A percentile compares a stretch with the other conserved stretches of the same genome.
Evolutionary conservation across 345 rosid species (phyloP).

Genomic region (Citrus unshiu): DNA sequence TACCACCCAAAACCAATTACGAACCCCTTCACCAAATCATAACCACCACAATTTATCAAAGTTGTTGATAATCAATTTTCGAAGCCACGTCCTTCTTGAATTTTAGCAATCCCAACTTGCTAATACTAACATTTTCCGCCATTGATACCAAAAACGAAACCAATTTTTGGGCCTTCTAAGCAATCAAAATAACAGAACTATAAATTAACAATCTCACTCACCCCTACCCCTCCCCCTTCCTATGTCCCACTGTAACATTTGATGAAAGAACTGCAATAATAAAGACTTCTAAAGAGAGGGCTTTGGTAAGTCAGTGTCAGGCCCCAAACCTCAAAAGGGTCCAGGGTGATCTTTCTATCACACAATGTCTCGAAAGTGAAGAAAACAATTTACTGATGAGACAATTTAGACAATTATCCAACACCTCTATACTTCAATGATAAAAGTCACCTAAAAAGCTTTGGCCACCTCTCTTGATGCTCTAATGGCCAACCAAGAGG

Average conservation of each 20-base stretch:
- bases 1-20: neutral
- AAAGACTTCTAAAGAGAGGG: neutral
- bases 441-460: too few relatives aligned
- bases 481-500: too few relatives aligned
- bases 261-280: neutral
- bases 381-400: too few relatives aligned
- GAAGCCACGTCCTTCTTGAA: neutral
- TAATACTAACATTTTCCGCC: too few relatives aligned
- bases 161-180: neutral
- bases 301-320: neutral
- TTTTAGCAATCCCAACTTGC: neutral
- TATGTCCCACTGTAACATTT: neutral
- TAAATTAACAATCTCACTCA: neutral
- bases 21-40: neutral
- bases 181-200: neutral
- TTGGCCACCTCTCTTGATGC: too few relatives aligned
- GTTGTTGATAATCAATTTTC: neutral
- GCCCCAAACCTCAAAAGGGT: too few relatives aligned
- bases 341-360: too few relatives aligned
- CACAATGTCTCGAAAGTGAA: too few relatives aligned
- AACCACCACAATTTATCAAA: neutral
- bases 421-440: too few relatives aligned
- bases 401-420: too few relatives aligned
- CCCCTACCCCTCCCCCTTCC: neutral
- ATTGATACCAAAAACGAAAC: neutral